Percentiles rank a stretch among this genome's conserved stretches.
These are phyloP conservation scores for Tremella yokohamensis DNA, from an alignment of 768 basidiomycete species.

Conservation along the genomic window DNA sequence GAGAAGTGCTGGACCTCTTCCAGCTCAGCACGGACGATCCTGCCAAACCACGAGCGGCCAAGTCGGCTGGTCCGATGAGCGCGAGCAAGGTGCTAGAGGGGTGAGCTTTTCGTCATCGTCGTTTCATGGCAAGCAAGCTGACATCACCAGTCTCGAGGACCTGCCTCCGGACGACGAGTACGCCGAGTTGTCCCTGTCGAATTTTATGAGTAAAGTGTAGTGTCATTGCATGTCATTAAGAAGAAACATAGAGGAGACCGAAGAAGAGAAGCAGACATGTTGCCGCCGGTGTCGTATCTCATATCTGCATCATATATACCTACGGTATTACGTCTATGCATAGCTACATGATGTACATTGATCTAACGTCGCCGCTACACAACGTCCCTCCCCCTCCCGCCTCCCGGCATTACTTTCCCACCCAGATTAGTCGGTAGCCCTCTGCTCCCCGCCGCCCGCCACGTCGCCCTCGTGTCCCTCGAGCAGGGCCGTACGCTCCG, in stretches of 20 bases:
- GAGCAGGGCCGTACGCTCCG: slow-evolving; percentile 44
- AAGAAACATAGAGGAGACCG: neutral
- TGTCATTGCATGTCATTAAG: neutral
- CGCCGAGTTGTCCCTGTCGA: slow-evolving; percentile 74
- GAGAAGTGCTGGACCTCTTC: slow-evolving; percentile 93
- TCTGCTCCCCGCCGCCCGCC: slow-evolving; percentile 20
- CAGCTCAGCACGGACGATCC: slow-evolving; percentile 60
- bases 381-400: too few species aligned
- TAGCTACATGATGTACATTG: neutral
- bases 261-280: too few species aligned
- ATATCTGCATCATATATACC: neutral
- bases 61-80: slow-evolving; percentile 57
- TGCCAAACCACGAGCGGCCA: slow-evolving; percentile 15
- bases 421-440: slow-evolving; percentile 25
- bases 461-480: slow-evolving; percentile 16
- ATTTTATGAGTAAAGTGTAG: slow-evolving; percentile 63
- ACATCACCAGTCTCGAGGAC: slow-evolving; percentile 64
- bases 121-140: neutral
- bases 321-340: neutral
- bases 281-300: neutral
- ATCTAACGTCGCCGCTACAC: too few species aligned
- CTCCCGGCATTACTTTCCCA: neutral
- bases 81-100: slow-evolving; percentile 85
- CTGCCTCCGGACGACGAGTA: slow-evolving; percentile 91
- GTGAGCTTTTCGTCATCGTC: slow-evolving; percentile 19